Percentiles rank a stretch among this genome's conserved stretches.
Conservation (phyloP, 2,329 filamentous ascomycete genomes). For the Gremmenia infestans region DNA sequence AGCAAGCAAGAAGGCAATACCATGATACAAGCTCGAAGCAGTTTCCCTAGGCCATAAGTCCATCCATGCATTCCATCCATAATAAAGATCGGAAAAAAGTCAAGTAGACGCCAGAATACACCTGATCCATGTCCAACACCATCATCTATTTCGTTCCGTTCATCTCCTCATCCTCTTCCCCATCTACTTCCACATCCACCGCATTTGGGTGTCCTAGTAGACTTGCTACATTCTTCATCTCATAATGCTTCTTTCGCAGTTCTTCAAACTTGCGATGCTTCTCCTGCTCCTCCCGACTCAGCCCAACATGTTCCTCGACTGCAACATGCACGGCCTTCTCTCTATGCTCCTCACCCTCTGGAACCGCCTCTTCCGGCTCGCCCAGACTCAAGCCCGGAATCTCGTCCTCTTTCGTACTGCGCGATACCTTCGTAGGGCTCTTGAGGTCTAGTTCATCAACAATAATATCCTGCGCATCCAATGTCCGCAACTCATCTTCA, state of each 20-base stretch:
- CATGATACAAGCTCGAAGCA: not conserved
- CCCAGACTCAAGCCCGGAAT: constrained; percentile 91
- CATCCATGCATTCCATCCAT: not conserved
- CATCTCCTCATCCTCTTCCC: constrained; percentile 48
- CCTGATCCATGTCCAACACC: not conserved
- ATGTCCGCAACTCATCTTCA: constrained; percentile 57
- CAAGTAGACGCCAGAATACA: not conserved
- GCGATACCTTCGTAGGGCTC: constrained; percentile 19
- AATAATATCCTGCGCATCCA: constrained; percentile 66
- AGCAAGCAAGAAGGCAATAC: not conserved
- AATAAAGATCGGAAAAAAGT: not conserved
- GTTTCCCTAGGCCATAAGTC: not conserved
- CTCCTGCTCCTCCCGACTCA: constrained; percentile 70
- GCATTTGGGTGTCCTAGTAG: constrained; percentile 70
- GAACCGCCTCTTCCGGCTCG: constrained; percentile 75
- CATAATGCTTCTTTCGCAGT: constrained; percentile 93
- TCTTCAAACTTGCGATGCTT: constrained; percentile 92
- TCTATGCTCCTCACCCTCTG: constrained; percentile 44
- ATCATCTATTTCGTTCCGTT: constrained; percentile 18
- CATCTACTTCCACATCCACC: constrained; percentile 52
- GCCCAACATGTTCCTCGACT: constrained; percentile 50
- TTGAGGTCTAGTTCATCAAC: constrained; percentile 62
- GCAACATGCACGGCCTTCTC: constrained; percentile 80
- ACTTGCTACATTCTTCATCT: constrained; percentile 93
- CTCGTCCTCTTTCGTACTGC: constrained; percentile 56